Evolutionary conservation across 192 early-diverging fungal species (phyloP).

Genomic region (Mortierella alpina): DNA sequence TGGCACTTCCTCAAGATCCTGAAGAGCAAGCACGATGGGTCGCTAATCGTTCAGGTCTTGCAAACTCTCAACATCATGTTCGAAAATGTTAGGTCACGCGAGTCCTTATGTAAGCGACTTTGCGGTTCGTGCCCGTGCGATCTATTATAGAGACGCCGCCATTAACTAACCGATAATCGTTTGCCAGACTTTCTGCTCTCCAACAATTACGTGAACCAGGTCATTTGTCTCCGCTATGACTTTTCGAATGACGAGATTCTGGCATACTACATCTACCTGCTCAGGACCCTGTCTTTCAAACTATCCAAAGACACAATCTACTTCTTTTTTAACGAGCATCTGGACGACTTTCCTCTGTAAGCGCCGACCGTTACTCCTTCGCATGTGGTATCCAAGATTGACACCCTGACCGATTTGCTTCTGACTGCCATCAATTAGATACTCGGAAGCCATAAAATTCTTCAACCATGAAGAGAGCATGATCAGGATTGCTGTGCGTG

Average conservation of each 20-base stretch:
- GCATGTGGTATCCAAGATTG: neutral
- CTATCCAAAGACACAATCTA: constrained; percentile 70
- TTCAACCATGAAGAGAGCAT: constrained; percentile 78
- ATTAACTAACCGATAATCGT: neutral
- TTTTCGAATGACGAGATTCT: constrained; percentile 75
- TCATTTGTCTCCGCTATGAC: constrained; percentile 69
- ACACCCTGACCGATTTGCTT: neutral
- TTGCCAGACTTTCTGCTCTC: constrained; percentile 70
- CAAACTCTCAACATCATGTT: constrained; percentile 68
- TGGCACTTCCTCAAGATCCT: constrained; percentile 51
- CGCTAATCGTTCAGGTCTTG: constrained; percentile 55
- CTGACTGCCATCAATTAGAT: constrained; percentile 42
- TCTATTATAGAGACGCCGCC: neutral
- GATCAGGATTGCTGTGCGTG: constrained; percentile 74
- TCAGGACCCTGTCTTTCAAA: constrained; percentile 76
- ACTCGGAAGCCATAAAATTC: constrained; percentile 71
- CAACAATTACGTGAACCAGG: constrained; percentile 79
- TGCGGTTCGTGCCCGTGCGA: neutral
- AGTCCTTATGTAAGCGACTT: constrained; percentile 55
- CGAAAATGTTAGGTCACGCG: constrained; percentile 57
- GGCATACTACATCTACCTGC: constrained; percentile 74
- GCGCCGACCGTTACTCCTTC: constrained; percentile 8
- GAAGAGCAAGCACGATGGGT: constrained; percentile 42
- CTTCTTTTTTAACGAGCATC: constrained; percentile 72
- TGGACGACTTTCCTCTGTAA: constrained; percentile 56